Base-by-base conservation (phyloP, 805 yeast genomes). In the Tetrapisispora pingtungensis region DNA sequence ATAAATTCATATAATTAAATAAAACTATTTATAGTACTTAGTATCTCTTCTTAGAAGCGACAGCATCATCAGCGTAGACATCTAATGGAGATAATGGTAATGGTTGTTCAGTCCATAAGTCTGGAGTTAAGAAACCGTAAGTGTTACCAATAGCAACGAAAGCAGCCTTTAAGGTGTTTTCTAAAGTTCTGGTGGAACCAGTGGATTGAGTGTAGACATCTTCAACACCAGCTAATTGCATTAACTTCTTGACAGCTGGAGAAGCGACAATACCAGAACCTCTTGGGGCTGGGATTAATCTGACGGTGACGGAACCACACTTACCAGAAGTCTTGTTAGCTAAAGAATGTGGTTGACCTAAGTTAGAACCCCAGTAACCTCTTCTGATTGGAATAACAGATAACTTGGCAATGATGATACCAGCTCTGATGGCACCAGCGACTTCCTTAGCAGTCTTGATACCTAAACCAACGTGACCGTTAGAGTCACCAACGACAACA, bases 401-500 rank as follows among this genome's bases (percentile, higher is more conserved):
- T 69, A 93, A 82, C 81, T 93, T 93, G 73, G 98, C 98, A 70
- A 93, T 88, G 81, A 88, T 81, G 78, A 93, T 90, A 66, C 97
- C 98, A 66, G 97, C 96, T 78, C 96, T 88, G 80, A 93, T 93
- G 71, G 98, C 97, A 67, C 97, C 88, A 66, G 98, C 98, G 69
- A 93, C 97, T 80, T 93, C 98, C 88, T 93, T 93, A 67, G 98
- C 96, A 72, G 97, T 90, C 88, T 93, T 93, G 80, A 93, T 88
- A 80, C 98, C 98, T 72, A 93, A 84, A 86, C 98, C 98, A 76
- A 93, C 96, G 81, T 93, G 98, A 73, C 98, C 98, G 87, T 88
- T 87, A 69, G 89, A 78, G 80, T 93, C 98, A 80, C 98, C 98
- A 72, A 93, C 88, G 69, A 93, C 88, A 71, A 93, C 97, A 69